A percentile compares a stretch with the other conserved stretches of the same genome.
Conservation (phyloP, 2,329 filamentous ascomycete species). For the Phialemoniopsis sp. region DNA sequence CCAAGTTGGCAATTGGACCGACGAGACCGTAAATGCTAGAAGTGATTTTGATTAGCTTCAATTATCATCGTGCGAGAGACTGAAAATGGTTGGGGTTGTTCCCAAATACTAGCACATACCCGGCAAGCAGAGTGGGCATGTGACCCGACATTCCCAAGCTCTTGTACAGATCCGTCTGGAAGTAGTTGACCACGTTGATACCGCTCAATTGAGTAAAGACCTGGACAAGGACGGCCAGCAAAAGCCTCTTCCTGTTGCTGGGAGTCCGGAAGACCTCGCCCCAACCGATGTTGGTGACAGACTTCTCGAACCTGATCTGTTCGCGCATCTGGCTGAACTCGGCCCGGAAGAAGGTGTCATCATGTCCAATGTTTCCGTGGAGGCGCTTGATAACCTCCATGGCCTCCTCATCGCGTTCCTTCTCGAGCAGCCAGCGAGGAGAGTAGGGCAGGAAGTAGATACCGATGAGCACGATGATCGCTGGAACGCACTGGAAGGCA, state of each 20-base stretch:
- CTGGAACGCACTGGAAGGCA: conserved; percentile 32
- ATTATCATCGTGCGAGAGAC: neutral
- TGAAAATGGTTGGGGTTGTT: neutral
- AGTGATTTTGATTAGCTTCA: too few species aligned
- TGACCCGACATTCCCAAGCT: neutral
- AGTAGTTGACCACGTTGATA: conserved; percentile 2
- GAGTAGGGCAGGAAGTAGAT: conserved; percentile 1
- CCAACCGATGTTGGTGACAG: neutral
- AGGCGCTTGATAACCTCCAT: neutral
- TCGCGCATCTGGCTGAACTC: neutral
- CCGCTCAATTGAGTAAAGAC: neutral
- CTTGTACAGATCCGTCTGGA: conserved; percentile 2
- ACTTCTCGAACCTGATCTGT: neutral
- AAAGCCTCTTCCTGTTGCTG: neutral
- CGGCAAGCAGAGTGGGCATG: conserved; percentile 1
- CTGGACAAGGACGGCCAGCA: conserved; percentile 1
- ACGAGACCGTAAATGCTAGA: neutral
- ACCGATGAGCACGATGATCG: conserved; percentile 23
- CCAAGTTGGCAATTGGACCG: neutral
- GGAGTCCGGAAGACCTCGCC: neutral
- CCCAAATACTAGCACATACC: neutral
- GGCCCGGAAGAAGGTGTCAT: neutral
- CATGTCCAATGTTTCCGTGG: neutral
- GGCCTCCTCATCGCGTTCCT: conserved; percentile 1
- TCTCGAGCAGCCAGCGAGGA: conserved; percentile 2